Evolutionary conservation across 352 stramenopile genomes (phyloP), one percentile per base, ranked within the genome.

Genomic region (Phytophthora multivora): DNA sequence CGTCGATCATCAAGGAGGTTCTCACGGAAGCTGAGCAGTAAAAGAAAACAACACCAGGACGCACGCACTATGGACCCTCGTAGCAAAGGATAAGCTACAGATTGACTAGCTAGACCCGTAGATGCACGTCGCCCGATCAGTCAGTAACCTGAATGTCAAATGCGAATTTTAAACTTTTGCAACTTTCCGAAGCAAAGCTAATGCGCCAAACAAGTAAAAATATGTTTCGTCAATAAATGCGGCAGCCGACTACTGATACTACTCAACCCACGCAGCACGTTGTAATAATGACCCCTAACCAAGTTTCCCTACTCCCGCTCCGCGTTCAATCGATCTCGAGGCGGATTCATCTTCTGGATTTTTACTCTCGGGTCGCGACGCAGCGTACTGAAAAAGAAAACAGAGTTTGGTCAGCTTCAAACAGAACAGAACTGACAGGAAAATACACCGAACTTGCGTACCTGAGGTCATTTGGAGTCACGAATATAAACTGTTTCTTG

Each of bases 401-500:
- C 19, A 48, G 31, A 36, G 6, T 8, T 46, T 40, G 53, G 28
- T 26, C 15, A 30, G 13, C 30, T 5, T 11, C 18, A 10, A 28
- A 36, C 9, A 36, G 23, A 43, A 35, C 35, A 50, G 35, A 26
- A 53, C 31, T 7, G 10, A 13, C 1, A 12, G 7, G 9, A 13
- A 25, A 49, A 59, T 10, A 55, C 30, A 41, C 56, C 36, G 33
- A 58, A 43, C 9, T 48, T 43, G 59, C 63, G 48, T 80, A 93
- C 86, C 86, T 96, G 51, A 96, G 75, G 31, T 95, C 86, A 59
- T 96, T 94, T 7, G 87, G 87, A 8, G 87, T 96, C 31, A 96
- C 86, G 50, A 96, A 96, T 57, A 96, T 96, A 63, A 95, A 96
- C 53, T 96, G 86, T 63, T 95, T 94, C 56, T 76, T 79, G 42